Base-by-base conservation (phyloP, 1,284 basidiomycete species). In the Albatrellus sp. region DNA sequence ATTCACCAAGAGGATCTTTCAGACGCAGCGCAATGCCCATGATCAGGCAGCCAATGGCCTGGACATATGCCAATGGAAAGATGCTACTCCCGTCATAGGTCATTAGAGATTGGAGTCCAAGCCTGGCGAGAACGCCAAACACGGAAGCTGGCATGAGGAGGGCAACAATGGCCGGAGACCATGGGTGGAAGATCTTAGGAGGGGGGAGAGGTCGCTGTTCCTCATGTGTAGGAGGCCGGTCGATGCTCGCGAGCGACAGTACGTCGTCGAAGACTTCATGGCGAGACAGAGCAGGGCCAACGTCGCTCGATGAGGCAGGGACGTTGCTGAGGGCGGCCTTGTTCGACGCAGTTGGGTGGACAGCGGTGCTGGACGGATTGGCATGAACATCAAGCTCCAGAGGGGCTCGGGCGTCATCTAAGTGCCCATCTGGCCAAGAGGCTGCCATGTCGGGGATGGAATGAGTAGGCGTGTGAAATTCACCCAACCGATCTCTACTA, bases 1-100 rank as follows among this genome's bases (percentile, higher is more conserved):
- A 82, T 56, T 69, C 64, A 37, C 75, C 74, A 3, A 94, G 68
- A 10, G 83, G 73, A 39, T 77, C 73, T 60, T 84, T 90, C 52
- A 82, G 59, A 4, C 69, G 74, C 12, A 89, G 56, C 3, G 72
- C 72, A 48, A 89, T 64, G 1, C 93, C 93, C 91, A 98, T 98
- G 40, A 96, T 67, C 37, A 93, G 70, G 61, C 94, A 98, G 2
- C 96, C 96, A 1, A 85, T 66, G 0, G 80, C 83, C 60, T 99
- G 94, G 0, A 80, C 74, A 72, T 93, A 98, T 1, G 88, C 77
- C 29, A 97, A 66, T 1, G 89, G 73, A 54, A 90, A 94, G 8
- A 97, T 80, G 51, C 79, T 74, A 41, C 73, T 60, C 1, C 88
- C 90, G 41, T 79, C 68, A 54, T 89, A 94, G 1, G 70, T 76